A percentile compares a stretch with the other conserved stretches of the same genome.
Evolutionary conservation across 2,329 filamentous ascomycete genomes (phyloP).

Genomic region (Phyllosticta citribraziliensis): DNA sequence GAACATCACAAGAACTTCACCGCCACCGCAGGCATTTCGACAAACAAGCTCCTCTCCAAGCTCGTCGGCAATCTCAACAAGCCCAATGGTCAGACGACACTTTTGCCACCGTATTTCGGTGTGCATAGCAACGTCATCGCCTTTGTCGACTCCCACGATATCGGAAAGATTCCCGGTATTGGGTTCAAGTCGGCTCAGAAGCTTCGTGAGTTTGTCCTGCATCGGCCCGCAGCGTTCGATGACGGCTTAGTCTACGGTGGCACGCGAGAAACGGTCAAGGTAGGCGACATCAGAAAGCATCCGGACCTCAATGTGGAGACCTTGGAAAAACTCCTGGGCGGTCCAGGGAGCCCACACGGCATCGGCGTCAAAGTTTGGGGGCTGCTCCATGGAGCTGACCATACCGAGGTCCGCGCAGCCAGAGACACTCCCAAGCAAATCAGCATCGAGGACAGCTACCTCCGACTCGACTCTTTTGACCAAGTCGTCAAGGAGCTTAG

Average conservation of each 20-base stretch:
- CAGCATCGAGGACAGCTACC: slow-evolving; percentile 89
- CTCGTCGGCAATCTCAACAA: slow-evolving; percentile 77
- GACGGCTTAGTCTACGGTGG: slow-evolving; percentile 38
- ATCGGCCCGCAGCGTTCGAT: slow-evolving; percentile 34
- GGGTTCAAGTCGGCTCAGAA: slow-evolving; percentile 68
- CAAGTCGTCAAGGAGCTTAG: slow-evolving; percentile 59
- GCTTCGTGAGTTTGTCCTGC: slow-evolving; percentile 52
- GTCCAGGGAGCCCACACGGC: slow-evolving; percentile 59
- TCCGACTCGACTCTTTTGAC: slow-evolving; percentile 53
- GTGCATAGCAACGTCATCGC: slow-evolving; percentile 42
- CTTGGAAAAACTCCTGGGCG: slow-evolving; percentile 60
- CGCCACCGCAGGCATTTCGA: slow-evolving; percentile 77
- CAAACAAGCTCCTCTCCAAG: slow-evolving; percentile 79
- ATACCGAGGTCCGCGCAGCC: slow-evolving; percentile 60
- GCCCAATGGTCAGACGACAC: slow-evolving; percentile 75
- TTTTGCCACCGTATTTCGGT: slow-evolving; percentile 54
- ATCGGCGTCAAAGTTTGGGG: slow-evolving; percentile 66
- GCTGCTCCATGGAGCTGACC: slow-evolving; percentile 72
- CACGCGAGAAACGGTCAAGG: slow-evolving; percentile 25
- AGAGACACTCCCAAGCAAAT: slow-evolving; percentile 73
- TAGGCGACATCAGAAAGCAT: slow-evolving; percentile 50
- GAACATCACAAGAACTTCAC: slow-evolving; percentile 75
- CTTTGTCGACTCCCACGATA: slow-evolving; percentile 67
- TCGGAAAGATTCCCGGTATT: slow-evolving; percentile 77
- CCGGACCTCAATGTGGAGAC: slow-evolving; percentile 52